Evolutionary conservation across 1,284 basidiomycete genomes (phyloP), one percentile per base, ranked within the genome.

Genomic region (Marasmius sp.): DNA sequence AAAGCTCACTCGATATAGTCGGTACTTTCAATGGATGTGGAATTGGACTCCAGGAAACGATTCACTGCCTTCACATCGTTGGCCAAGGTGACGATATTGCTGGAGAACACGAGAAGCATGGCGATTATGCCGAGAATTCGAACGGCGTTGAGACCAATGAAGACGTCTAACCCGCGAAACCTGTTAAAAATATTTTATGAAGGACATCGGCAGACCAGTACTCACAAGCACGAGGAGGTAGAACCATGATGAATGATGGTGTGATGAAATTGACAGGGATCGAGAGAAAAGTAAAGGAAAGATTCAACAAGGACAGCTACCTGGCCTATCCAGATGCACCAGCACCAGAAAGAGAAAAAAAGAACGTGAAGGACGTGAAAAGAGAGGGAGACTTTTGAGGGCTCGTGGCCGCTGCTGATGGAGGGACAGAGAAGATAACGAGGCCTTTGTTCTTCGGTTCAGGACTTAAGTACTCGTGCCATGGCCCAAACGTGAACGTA

Each of bases 61-160:
- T 92, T 92, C 59, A 91, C 86, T 10, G 92, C 92, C 69, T 89
- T 81, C 68, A 94, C 79, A 72, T 95, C 93, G 57, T 86, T 81
- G 36, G 89, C 89, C 70, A 96, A 85, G 37, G 91, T 89, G 48
- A 92, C 84, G 63, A 95, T 87, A 65, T 91, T 94, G 72, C 91
- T 91, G 16, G 90, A 80, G 66, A 96, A 91, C 38, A 94, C 88
- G 49, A 92, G 83, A 12, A 92, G 69, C 60, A 97, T 84, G 5
- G 87, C 83, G 61, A 96, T 81, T 68, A 97, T 86, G 76, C 92
- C 93, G 57, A 97, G 74, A 22, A 83, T 74, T 47, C 95, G 91
- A 67, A 93, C 81, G 68, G 73, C 81, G 72, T 96, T 96, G 71
- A 96, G 87, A 58, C 82, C 84, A 69, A 94, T 85, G 79, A 96